Evolutionary conservation across 2,329 filamentous ascomycete species (phyloP), one percentile per base, ranked within the genome.

Genomic region (Alternaria ventricosa): DNA sequence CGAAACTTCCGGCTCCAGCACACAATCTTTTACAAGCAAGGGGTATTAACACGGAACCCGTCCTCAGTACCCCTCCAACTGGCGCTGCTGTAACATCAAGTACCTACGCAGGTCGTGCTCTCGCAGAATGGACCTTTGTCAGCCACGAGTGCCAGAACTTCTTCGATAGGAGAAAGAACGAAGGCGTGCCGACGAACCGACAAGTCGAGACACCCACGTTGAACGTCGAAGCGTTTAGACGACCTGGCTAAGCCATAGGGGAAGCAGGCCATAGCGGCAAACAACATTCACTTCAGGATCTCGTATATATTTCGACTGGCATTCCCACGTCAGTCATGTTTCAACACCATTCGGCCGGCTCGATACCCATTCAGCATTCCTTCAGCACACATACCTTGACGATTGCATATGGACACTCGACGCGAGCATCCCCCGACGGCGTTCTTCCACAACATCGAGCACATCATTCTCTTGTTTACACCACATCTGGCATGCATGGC

Each of bases 141-240:
- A 88, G 94, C 15, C 87, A 87, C 60, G 92, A 96, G 77, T 93
- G 89, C 82, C 93, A 94, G 80, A 92, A 89, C 73, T 96, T 95
- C 78, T 88, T 93, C 30, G 92, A 95, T 62, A 85, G 92, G 49
- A 86, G 92, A 58, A 89, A 89, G 55, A 88, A 89, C 50, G 92
- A 96, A 75, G 92, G 92, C 47, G 87, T 94, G 10, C 84, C 87
- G 3, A 83, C 83, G 0, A 86, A 93, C 63, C 84, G 82, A 68
- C 88, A 90, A 46, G 88, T 95, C 45, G 92, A 95, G 78, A 89
- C 90, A 45, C 90, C 90, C 3, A 84, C 82, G 6, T 81, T 92
- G 22, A 86, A 87, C 1, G 87, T 91, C 6, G 89, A 92, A 67
- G 86, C 88, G 3, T 87, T 91, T 70, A 83, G 86, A 56, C 85